phyloP scores from a whole-genome alignment of 306 rosid species.

The Citrullus colocynthis region DNA sequence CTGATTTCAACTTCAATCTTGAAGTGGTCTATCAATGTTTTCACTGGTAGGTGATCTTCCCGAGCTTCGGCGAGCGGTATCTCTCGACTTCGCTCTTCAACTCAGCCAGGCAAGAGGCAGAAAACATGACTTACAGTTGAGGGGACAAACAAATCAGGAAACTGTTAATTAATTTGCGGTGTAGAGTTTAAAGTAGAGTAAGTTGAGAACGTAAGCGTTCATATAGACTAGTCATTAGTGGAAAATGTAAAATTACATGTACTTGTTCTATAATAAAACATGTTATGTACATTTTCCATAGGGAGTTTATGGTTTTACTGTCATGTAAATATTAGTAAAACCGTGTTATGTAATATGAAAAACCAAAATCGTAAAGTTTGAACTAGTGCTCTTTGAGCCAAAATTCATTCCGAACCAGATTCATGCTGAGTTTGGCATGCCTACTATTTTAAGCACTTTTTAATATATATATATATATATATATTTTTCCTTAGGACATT shows the following conservation, averaged over 20 bases:
- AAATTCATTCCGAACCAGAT: too few relatives aligned
- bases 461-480: too few relatives aligned
- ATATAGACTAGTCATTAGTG: background rate
- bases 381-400: too few relatives aligned
- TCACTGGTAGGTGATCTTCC: constrained; percentile 38
- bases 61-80: constrained; percentile 65
- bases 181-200: background rate
- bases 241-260: background rate
- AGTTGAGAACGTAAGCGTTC: background rate
- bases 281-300: background rate
- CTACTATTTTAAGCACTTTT: too few relatives aligned
- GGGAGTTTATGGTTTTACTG: too few relatives aligned
- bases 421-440: too few relatives aligned
- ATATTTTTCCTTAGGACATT: too few relatives aligned
- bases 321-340: too few relatives aligned
- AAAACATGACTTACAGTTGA: constrained; percentile 24
- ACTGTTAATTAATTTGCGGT: background rate
- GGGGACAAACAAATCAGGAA: background rate
- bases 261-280: background rate
- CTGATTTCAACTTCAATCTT: background rate
- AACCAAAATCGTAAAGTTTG: too few relatives aligned
- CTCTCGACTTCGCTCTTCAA: constrained; percentile 48
- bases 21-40: background rate
- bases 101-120: constrained; percentile 41
- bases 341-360: too few relatives aligned